Conservation (phyloP, 2,329 filamentous ascomycete species). For the Grosmannia serpens region DNA sequence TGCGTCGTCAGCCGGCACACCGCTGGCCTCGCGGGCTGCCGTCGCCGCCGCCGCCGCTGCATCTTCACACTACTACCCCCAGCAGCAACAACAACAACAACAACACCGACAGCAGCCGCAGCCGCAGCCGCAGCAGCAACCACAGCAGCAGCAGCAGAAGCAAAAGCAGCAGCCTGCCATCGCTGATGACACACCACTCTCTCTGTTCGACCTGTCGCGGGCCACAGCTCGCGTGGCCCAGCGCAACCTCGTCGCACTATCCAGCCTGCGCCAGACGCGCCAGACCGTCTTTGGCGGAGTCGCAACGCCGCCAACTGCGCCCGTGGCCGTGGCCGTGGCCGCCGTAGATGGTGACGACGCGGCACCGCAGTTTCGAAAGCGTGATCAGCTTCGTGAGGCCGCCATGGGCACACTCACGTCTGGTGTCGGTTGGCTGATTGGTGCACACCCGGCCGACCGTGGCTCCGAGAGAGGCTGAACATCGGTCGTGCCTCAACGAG, state of each 20-base stretch:
- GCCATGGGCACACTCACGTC: slow-evolving; percentile 57
- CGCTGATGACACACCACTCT: slow-evolving; percentile 48
- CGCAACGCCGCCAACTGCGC: neutral
- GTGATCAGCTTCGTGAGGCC: slow-evolving; percentile 58
- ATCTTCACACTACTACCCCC: slow-evolving; percentile 12
- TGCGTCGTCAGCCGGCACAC: neutral
- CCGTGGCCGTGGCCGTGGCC: neutral
- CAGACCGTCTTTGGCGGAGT: slow-evolving; percentile 13
- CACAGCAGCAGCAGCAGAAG: slow-evolving; percentile 12
- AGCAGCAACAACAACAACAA: slow-evolving; percentile 14
- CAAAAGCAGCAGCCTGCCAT: neutral
- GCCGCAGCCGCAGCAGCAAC: slow-evolving; percentile 7
- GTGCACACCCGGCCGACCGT: slow-evolving; percentile 33
- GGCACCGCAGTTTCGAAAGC: slow-evolving; percentile 42
- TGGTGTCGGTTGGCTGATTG: slow-evolving; percentile 57
- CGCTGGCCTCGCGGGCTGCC: slow-evolving; percentile 5
- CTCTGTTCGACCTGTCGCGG: slow-evolving; percentile 51
- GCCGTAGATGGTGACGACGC: slow-evolving; percentile 3
- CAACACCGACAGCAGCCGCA: neutral
- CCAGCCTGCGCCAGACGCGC: slow-evolving; percentile 34
- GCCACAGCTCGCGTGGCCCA: slow-evolving; percentile 49
- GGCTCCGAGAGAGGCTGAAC: neutral
- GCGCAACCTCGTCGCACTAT: slow-evolving; percentile 44
- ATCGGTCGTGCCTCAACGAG: too few species aligned
- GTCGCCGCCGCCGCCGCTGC: slow-evolving; percentile 15